phyloP scores from a whole-genome alignment of 768 basidiomycete genomes.

The Epithele typhae region DNA sequence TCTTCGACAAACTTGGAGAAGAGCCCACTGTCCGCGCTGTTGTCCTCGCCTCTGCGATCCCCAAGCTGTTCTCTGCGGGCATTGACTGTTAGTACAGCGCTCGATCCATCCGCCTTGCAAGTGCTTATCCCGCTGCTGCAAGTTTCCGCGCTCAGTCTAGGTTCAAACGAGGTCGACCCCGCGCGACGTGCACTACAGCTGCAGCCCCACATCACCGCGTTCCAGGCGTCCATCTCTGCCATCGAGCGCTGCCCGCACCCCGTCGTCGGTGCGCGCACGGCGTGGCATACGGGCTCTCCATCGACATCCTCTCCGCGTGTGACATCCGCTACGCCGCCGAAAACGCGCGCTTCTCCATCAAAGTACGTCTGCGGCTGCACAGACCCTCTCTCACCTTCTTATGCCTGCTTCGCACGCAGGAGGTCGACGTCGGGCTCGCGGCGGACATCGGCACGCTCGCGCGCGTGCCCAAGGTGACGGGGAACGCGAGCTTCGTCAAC shows the following conservation, averaged over 20 bases:
- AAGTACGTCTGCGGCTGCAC: constrained; percentile 46
- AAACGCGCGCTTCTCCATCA: constrained; percentile 63
- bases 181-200: constrained; percentile 49
- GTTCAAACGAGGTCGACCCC: constrained; percentile 37
- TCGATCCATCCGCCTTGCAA: neutral
- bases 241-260: constrained; percentile 71
- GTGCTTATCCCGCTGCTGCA: neutral
- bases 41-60: constrained; percentile 66
- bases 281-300: constrained; percentile 65
- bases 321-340: constrained; percentile 75
- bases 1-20: constrained; percentile 51
- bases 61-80: constrained; percentile 80
- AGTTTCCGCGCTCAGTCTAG: constrained; percentile 2
- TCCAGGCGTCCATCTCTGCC: constrained; percentile 69
- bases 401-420: constrained; percentile 36
- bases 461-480: constrained; percentile 71
- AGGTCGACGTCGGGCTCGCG: constrained; percentile 83
- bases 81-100: constrained; percentile 55
- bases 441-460: constrained; percentile 88
- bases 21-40: constrained; percentile 62
- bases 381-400: neutral
- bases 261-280: constrained; percentile 84
- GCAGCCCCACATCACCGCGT: constrained; percentile 44
- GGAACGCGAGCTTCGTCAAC: constrained; percentile 64
- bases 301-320: constrained; percentile 73